phyloP scores from a whole-genome alignment of 352 stramenopile genomes.

The Hyaloperonospora brassicae region DNA sequence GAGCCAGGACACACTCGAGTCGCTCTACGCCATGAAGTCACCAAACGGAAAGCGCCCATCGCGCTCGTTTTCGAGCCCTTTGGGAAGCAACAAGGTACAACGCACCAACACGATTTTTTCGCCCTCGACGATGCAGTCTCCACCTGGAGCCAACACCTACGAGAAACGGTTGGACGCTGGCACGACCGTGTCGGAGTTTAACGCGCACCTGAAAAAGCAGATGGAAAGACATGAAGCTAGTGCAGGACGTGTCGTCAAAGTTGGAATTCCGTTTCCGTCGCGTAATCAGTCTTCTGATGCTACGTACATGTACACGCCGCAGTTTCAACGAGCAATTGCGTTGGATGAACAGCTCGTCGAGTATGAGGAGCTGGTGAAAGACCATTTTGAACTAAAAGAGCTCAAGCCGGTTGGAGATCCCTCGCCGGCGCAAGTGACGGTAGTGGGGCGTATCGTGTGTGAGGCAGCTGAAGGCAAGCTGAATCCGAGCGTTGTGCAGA shows the following conservation, averaged over 20 bases:
- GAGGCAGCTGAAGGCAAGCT: slow-evolving; percentile 79
- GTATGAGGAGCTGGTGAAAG: slow-evolving; percentile 68
- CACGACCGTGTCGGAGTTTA: slow-evolving; percentile 76
- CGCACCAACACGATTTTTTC: slow-evolving; percentile 71
- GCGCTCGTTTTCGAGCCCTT: slow-evolving; percentile 52
- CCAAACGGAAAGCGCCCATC: slow-evolving; percentile 51
- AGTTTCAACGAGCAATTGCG: slow-evolving; percentile 65
- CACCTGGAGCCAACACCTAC: slow-evolving; percentile 50
- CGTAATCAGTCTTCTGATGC: slow-evolving; percentile 51
- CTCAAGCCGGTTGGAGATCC: slow-evolving; percentile 64
- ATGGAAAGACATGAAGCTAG: slow-evolving; percentile 21
- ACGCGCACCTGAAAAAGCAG: slow-evolving; percentile 57
- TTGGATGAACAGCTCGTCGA: slow-evolving; percentile 70
- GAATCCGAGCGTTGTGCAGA: slow-evolving; percentile 71
- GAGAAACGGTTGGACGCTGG: slow-evolving; percentile 69
- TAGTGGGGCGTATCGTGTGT: slow-evolving; percentile 78
- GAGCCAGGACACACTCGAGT: slow-evolving; percentile 49
- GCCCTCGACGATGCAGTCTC: slow-evolving; percentile 61
- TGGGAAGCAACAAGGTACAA: slow-evolving; percentile 50
- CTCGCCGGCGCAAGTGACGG: slow-evolving; percentile 61
- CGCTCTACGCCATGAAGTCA: slow-evolving; percentile 68
- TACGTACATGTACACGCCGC: slow-evolving; percentile 81
- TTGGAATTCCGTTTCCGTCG: slow-evolving; percentile 43
- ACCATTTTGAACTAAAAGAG: slow-evolving; percentile 52
- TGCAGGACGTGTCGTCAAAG: slow-evolving; percentile 11